phyloP scores from a whole-genome alignment of 1,284 basidiomycete species.

The Ustilago lituana region DNA sequence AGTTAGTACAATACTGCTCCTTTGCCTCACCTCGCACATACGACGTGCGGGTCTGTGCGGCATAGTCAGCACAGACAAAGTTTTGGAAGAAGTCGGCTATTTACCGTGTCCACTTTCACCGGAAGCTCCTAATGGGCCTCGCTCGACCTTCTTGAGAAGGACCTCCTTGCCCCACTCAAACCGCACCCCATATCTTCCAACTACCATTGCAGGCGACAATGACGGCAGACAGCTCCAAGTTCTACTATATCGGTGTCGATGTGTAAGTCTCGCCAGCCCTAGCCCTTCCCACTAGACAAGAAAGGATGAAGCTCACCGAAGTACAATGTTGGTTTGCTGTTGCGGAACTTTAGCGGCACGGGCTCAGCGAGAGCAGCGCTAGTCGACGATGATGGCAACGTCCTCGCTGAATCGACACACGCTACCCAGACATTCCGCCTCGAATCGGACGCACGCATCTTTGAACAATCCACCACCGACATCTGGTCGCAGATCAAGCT shows the following conservation, averaged over 20 bases:
- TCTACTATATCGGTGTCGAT: conserved; percentile 73
- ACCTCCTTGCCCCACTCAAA: no score
- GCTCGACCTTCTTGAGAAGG: neutral
- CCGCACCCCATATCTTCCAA: no score
- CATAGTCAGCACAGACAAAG: no score
- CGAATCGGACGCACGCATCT: conserved; percentile 85
- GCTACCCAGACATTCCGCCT: conserved; percentile 86
- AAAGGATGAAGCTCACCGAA: no score
- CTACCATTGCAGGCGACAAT: no score
- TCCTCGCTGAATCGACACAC: conserved; percentile 80
- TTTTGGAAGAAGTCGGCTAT: conserved; percentile 5
- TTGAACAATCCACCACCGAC: conserved; percentile 80
- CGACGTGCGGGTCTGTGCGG: conserved; percentile 22
- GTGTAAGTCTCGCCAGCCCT: conserved; percentile 68
- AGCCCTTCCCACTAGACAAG: neutral
- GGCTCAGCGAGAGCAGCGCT: conserved; percentile 91
- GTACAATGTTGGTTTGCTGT: no score
- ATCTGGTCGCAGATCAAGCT: conserved; percentile 83
- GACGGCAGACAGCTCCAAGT: conserved; percentile 22
- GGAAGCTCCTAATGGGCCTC: conserved; percentile 9
- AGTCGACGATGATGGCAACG: conserved; percentile 78
- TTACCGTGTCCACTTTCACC: conserved; percentile 11
- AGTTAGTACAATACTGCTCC: no score
- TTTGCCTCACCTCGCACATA: neutral
- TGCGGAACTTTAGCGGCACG: conserved; percentile 73